These are phyloP conservation scores for Pythium diclinum DNA, from an alignment of 352 stramenopile genomes.

Conservation along the genomic window DNA sequence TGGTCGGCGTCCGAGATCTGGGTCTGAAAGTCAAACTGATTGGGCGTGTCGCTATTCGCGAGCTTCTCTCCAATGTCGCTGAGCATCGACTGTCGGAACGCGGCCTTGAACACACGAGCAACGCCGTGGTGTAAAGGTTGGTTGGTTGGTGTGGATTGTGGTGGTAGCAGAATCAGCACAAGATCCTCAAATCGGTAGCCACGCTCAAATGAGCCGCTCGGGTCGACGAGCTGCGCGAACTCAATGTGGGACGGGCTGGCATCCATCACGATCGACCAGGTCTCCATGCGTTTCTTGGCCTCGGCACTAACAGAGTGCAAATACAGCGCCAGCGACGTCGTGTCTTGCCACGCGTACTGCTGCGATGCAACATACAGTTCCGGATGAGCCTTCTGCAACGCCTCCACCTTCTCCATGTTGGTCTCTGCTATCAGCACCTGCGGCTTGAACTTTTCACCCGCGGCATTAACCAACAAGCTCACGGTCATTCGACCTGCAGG, in stretches of 20 bases:
- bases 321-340: conserved; percentile 45
- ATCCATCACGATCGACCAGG: conserved; percentile 72
- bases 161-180: conserved; percentile 62
- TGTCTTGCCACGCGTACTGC: conserved; percentile 42
- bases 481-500: conserved; percentile 38
- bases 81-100: conserved; percentile 61
- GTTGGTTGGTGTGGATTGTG: conserved; percentile 31
- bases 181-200: conserved; percentile 66
- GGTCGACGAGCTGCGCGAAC: conserved; percentile 56
- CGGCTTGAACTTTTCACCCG: conserved; percentile 60
- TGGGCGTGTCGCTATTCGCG: conserved; percentile 15
- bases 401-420: conserved; percentile 17
- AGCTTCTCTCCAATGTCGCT: conserved; percentile 36
- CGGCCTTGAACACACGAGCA: conserved; percentile 52
- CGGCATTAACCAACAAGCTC: conserved; percentile 51
- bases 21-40: conserved; percentile 12
- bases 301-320: conserved; percentile 61
- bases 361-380: conserved; percentile 17
- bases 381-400: conserved; percentile 14
- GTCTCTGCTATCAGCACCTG: conserved; percentile 43
- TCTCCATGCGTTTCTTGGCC: conserved; percentile 49
- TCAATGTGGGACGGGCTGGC: conserved; percentile 61
- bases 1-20: conserved; percentile 10
- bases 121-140: conserved; percentile 69
- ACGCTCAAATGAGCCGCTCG: conserved; percentile 49